phyloP scores from a whole-genome alignment of 495 filamentous ascomycete genomes.

The Xylaria longipes region DNA sequence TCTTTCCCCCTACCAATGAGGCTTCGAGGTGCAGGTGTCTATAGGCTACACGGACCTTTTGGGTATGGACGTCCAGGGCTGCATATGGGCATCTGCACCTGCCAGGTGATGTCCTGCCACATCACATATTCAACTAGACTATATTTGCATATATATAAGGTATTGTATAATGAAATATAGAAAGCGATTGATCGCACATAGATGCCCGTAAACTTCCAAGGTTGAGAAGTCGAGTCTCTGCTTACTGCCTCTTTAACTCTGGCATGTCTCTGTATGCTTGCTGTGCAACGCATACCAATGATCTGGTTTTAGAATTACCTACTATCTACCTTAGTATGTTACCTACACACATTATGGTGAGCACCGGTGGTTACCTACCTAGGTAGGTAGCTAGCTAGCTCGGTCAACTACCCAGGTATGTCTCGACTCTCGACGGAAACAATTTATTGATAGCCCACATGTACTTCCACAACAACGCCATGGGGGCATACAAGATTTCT shows the following conservation, averaged over 20 bases:
- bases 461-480: background rate
- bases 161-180: background rate
- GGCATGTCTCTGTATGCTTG: background rate
- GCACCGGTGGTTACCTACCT: no score
- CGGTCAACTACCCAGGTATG: background rate
- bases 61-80: no score
- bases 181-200: background rate
- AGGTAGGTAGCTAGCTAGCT: no score
- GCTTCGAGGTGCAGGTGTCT: background rate
- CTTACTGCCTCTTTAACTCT: background rate
- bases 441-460: background rate
- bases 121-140: background rate
- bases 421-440: background rate
- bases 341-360: no score
- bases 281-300: background rate
- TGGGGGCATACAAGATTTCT: background rate
- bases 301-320: background rate
- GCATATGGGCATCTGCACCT: background rate
- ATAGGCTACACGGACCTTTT: no score
- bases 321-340: background rate
- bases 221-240: background rate
- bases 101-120: background rate
- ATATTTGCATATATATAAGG: background rate
- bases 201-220: no score
- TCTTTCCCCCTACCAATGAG: constrained; percentile 2